A percentile compares a stretch with the other conserved stretches of the same genome.
These are phyloP conservation scores for Polytrichum commune DNA, from an alignment of 225 moss, liverwort and hornwort genomes.

Conservation along the genomic window DNA sequence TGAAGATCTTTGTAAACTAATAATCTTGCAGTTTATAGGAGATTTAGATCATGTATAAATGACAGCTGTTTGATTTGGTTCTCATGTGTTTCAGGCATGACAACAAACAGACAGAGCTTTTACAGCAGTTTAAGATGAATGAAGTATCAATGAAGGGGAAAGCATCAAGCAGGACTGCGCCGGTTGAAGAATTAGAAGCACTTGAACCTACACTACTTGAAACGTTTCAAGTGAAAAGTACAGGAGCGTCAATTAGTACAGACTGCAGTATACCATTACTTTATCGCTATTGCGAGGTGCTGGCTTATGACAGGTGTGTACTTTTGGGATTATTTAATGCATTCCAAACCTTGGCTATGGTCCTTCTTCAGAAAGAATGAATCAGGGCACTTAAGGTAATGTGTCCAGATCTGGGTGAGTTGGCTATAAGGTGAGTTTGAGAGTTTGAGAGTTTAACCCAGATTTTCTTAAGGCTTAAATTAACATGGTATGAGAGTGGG, in stretches of 20 bases:
- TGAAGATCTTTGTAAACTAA: neutral
- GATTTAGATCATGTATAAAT: neutral
- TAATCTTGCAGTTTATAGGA: neutral
- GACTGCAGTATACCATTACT: conserved; percentile 82
- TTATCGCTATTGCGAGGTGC: conserved; percentile 66
- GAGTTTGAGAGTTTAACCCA: too few relatives aligned
- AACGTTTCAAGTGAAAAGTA: conserved; percentile 66
- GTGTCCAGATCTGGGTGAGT: too few relatives aligned
- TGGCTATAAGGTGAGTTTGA: too few relatives aligned
- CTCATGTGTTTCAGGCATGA: conserved; percentile 54
- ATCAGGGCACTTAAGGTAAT: too few relatives aligned
- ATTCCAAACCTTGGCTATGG: too few relatives aligned
- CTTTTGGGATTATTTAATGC: too few relatives aligned
- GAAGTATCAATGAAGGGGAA: conserved; percentile 68
- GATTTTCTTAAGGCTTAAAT: too few relatives aligned
- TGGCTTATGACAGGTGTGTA: conserved; percentile 72
- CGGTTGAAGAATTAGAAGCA: conserved; percentile 29
- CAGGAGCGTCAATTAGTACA: conserved; percentile 88
- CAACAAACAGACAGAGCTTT: conserved; percentile 39
- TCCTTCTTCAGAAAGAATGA: too few relatives aligned
- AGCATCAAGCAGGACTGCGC: conserved; percentile 51
- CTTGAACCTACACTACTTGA: conserved; percentile 50
- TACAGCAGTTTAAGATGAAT: conserved; percentile 49
- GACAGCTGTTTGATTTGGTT: neutral
- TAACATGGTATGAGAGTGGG: too few relatives aligned